phyloP scores from a whole-genome alignment of 2,329 filamentous ascomycete genomes.

The Bipolaris bicolor region DNA sequence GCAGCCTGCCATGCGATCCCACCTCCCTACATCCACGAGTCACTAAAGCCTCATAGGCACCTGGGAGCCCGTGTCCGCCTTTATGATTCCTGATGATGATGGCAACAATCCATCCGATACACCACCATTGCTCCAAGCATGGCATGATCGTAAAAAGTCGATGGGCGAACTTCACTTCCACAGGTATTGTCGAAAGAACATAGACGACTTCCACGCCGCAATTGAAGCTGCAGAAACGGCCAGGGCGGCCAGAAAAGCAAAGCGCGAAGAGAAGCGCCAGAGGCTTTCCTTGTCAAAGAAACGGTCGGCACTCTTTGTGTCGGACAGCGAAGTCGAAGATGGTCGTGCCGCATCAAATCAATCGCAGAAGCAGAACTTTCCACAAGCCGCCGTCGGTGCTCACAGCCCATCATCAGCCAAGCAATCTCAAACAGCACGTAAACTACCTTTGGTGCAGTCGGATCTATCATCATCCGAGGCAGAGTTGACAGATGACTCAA shows the following conservation, averaged over 20 bases:
- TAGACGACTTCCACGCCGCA: conserved; percentile 16
- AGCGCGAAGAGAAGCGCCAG: conserved; percentile 27
- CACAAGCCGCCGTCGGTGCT: background rate
- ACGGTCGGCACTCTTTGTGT: conserved; percentile 7
- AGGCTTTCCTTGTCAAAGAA: conserved; percentile 5
- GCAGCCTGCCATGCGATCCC: background rate
- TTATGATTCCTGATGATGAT: background rate
- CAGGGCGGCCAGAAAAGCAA: conserved; percentile 16
- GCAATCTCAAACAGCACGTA: conserved; percentile 11
- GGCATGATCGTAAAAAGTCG: conserved; percentile 16
- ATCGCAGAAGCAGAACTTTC: background rate
- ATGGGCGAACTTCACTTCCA: conserved; percentile 13
- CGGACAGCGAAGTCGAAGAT: conserved; percentile 23
- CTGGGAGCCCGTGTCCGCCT: conserved; percentile 29
- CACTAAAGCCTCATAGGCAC: conserved; percentile 26
- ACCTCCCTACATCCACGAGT: background rate
- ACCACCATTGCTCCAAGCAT: conserved; percentile 17
- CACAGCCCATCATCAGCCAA: conserved; percentile 1
- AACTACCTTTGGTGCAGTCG: conserved; percentile 25
- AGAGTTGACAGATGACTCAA: conserved; percentile 12
- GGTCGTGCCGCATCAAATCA: conserved; percentile 16
- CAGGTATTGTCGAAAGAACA: conserved; percentile 18
- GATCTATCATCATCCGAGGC: conserved; percentile 20
- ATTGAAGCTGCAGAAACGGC: conserved; percentile 2
- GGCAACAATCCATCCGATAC: background rate